These are phyloP conservation scores for Lathyrus sativus DNA, from an alignment of 306 rosid genomes.

Conservation along the genomic window DNA sequence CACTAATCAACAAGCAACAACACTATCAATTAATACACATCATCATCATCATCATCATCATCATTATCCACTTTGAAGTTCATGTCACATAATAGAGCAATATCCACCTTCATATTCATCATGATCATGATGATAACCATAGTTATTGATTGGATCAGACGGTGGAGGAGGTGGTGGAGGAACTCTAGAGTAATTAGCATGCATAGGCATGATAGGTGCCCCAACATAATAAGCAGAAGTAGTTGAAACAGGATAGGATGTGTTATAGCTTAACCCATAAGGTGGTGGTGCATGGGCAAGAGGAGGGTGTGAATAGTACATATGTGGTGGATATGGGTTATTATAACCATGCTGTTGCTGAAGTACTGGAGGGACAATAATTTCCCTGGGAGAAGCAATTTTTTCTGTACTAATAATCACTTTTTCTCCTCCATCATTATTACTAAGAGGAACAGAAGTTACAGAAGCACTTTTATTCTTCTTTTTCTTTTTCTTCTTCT, in stretches of 20 bases:
- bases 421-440: conserved; percentile 45
- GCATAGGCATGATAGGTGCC: conserved; percentile 62
- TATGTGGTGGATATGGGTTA: conserved; percentile 50
- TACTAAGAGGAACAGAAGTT: conserved; percentile 26
- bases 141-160: conserved; percentile 41
- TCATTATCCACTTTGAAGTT: neutral
- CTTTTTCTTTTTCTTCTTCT: conserved; percentile 76
- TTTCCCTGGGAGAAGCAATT: conserved; percentile 30
- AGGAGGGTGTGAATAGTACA: conserved; percentile 42
- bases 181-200: conserved; percentile 37
- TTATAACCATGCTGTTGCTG: conserved; percentile 45
- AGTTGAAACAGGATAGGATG: conserved; percentile 53
- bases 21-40: conserved; percentile 3
- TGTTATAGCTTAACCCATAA: conserved; percentile 64
- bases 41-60: neutral
- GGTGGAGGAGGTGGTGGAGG: conserved; percentile 50
- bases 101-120: conserved; percentile 50
- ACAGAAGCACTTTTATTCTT: conserved; percentile 59
- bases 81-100: conserved; percentile 67
- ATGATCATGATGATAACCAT: conserved; percentile 35
- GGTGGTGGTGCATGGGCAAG: conserved; percentile 34
- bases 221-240: conserved; percentile 51
- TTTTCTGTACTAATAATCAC: conserved; percentile 27
- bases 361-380: conserved; percentile 44
- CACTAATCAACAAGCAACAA: conserved; percentile 17